Evolutionary conservation across 2,329 filamentous ascomycete species (phyloP).

Genomic region (Phyllosticta citriasiana): DNA sequence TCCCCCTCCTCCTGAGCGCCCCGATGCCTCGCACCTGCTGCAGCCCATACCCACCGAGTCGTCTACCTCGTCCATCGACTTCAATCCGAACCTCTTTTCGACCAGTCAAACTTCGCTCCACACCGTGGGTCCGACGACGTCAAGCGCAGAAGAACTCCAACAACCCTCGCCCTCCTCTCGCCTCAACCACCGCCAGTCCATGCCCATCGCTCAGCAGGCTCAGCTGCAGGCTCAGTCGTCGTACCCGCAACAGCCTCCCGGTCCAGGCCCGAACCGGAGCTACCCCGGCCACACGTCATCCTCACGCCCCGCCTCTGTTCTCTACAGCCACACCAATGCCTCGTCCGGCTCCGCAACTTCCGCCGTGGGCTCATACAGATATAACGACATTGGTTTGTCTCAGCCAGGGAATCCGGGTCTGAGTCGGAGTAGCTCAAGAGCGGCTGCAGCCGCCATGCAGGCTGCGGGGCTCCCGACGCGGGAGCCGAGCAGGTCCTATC

Average conservation of each 20-base stretch:
- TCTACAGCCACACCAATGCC: slow-evolving; percentile 40
- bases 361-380: slow-evolving; percentile 31
- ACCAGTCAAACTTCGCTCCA: slow-evolving; percentile 11
- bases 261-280: slow-evolving; percentile 17
- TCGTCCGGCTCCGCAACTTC: slow-evolving; percentile 35
- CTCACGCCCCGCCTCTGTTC: slow-evolving; percentile 32
- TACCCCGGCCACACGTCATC: slow-evolving; percentile 18
- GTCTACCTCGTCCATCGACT: slow-evolving; percentile 25
- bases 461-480: slow-evolving; percentile 49
- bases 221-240: slow-evolving; percentile 27
- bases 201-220: slow-evolving; percentile 33
- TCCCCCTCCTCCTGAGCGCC: slow-evolving; percentile 23
- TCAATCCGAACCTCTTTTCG: slow-evolving; percentile 31
- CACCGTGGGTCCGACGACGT: slow-evolving; percentile 19
- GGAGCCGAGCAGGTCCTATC: slow-evolving; percentile 61
- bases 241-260: slow-evolving; percentile 19
- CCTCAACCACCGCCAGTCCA: slow-evolving; percentile 33
- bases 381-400: slow-evolving; percentile 34
- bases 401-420: slow-evolving; percentile 39
- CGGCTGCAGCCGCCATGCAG: slow-evolving; percentile 48
- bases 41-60: slow-evolving; percentile 21
- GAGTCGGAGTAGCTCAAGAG: slow-evolving; percentile 53
- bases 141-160: slow-evolving; percentile 17
- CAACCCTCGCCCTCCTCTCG: slow-evolving; percentile 21
- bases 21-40: slow-evolving; percentile 21